These are phyloP conservation scores for Lithohypha guttulata DNA, from an alignment of 2,329 filamentous ascomycete species.

Conservation along the genomic window DNA sequence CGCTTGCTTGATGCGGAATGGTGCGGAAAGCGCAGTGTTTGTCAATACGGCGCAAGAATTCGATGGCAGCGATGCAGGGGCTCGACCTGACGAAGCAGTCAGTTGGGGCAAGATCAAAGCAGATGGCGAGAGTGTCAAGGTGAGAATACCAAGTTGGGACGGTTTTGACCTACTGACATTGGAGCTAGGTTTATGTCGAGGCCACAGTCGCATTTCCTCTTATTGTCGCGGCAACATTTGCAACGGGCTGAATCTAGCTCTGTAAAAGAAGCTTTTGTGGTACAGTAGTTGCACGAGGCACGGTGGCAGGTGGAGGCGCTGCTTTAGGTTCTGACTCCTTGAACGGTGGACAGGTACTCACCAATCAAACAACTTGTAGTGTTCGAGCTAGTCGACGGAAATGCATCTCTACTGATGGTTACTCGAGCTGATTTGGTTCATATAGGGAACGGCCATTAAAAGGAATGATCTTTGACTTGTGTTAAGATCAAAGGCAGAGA, in stretches of 20 bases:
- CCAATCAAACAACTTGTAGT: no score
- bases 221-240: conserved; percentile 57
- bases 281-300: no score
- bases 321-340: no score
- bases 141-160: conserved; percentile 29
- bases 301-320: no score
- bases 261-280: not conserved
- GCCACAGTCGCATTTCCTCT: conserved; percentile 57
- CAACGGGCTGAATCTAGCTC: conserved; percentile 26
- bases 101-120: conserved; percentile 98
- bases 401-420: no score
- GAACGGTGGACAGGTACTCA: no score
- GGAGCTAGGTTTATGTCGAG: conserved; percentile 49
- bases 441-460: no score
- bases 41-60: conserved; percentile 98
- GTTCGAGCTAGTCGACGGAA: no score
- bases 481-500: no score
- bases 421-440: no score
- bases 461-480: no score
- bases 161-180: not conserved
- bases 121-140: conserved; percentile 81
- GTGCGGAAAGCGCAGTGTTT: conserved; percentile 91
- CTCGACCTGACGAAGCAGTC: conserved; percentile 88
- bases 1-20: conserved; percentile 93
- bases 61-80: conserved; percentile 91